A percentile compares a stretch with the other conserved stretches of the same genome.
These are phyloP conservation scores for Scutellaria galericulata DNA, from an alignment of 257 asterid genomes.

Conservation along the genomic window DNA sequence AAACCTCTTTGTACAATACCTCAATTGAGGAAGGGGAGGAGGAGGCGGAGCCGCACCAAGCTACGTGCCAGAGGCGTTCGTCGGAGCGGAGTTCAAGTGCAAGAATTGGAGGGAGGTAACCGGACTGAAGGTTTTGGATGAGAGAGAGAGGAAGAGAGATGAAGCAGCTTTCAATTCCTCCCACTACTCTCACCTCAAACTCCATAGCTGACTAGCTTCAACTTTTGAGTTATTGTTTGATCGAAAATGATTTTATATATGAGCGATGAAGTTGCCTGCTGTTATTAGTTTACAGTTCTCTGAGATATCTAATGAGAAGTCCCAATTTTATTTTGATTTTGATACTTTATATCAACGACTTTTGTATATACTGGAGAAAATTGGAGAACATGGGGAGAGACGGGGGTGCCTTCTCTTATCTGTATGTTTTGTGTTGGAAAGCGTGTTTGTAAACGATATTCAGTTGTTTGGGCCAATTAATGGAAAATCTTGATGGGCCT, in stretches of 20 bases:
- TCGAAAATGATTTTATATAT: background rate
- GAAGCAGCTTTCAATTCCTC: constrained; percentile 81
- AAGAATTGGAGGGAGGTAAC: constrained; percentile 87
- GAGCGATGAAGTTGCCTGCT: constrained; percentile 16
- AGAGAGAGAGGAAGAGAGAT: constrained; percentile 78
- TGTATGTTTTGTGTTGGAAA: constrained; percentile 29
- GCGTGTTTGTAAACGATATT: constrained; percentile 29
- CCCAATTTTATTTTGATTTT: background rate
- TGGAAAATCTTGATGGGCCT: background rate
- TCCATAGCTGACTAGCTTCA: constrained; percentile 57
- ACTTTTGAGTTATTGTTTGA: background rate
- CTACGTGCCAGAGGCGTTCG: constrained; percentile 66
- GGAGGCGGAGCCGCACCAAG: constrained; percentile 95
- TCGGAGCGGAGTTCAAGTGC: constrained; percentile 74
- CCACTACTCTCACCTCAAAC: constrained; percentile 78
- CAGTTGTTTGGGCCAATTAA: background rate
- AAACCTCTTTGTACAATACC: constrained; percentile 42
- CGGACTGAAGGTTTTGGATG: constrained; percentile 81
- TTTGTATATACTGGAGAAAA: constrained; percentile 15
- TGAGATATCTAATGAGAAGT: background rate
- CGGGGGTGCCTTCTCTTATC: constrained; percentile 17
- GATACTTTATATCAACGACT: background rate
- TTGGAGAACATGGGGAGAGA: background rate
- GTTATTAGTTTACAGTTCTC: constrained; percentile 28
- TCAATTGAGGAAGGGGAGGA: constrained; percentile 78